Percentiles rank a stretch among this genome's conserved stretches.
Evolutionary conservation across 805 yeast species (phyloP).

Genomic region (Pichia cephalocereana): DNA sequence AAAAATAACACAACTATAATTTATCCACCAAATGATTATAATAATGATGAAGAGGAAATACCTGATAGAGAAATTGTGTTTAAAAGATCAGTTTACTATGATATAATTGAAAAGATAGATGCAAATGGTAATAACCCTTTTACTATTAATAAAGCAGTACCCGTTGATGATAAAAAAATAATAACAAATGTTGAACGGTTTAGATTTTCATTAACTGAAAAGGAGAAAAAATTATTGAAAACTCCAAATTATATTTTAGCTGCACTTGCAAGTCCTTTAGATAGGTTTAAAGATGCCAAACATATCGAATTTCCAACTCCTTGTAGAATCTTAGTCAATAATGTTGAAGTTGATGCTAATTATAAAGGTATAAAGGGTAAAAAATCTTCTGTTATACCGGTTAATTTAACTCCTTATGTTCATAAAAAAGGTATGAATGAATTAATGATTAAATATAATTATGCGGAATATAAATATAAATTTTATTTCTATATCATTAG

Average conservation of each 20-base stretch:
- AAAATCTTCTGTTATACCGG: slow-evolving; percentile 76
- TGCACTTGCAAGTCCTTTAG: slow-evolving; percentile 45
- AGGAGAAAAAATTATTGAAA: slow-evolving; percentile 33
- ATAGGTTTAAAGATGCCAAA: slow-evolving; percentile 15
- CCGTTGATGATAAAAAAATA: slow-evolving; percentile 4
- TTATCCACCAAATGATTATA: neutral
- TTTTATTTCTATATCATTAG: slow-evolving; percentile 55
- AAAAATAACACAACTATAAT: neutral
- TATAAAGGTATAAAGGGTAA: slow-evolving; percentile 69
- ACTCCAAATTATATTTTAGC: slow-evolving; percentile 31
- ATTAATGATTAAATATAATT: slow-evolving; percentile 49
- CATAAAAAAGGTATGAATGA: slow-evolving; percentile 25
- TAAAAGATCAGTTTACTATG: neutral
- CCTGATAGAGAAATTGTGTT: neutral
- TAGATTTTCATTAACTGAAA: slow-evolving; percentile 32
- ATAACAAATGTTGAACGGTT: neutral
- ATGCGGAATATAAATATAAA: slow-evolving; percentile 34
- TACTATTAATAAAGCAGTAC: neutral
- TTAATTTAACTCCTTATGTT: slow-evolving; percentile 55
- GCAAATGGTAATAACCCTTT: slow-evolving; percentile 1
- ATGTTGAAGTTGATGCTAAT: slow-evolving; percentile 37
- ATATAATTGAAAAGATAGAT: neutral
- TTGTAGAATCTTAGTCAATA: slow-evolving; percentile 58
- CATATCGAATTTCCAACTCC: slow-evolving; percentile 61
- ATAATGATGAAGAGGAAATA: neutral